Conservation (phyloP, 768 basidiomycete species). For the Boletus edulis region DNA sequence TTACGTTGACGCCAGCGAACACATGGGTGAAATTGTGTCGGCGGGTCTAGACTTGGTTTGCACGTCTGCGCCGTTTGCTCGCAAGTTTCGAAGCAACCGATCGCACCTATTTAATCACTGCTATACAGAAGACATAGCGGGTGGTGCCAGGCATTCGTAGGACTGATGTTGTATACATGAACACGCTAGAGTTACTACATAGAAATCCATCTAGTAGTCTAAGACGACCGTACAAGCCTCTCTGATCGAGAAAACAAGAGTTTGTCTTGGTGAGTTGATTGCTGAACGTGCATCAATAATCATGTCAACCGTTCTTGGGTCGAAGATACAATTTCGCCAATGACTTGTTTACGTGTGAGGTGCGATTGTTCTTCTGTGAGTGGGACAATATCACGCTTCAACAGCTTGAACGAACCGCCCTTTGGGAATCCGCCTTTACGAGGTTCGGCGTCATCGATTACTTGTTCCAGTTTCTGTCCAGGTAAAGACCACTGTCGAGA, state of each 20-base stretch:
- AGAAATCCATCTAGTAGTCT: too few relatives aligned
- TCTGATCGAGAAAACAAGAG: too few relatives aligned
- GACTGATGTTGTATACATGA: too few relatives aligned
- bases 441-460: conserved; percentile 54
- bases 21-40: conserved; percentile 10
- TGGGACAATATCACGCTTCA: conserved; percentile 46
- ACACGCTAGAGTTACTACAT: too few relatives aligned
- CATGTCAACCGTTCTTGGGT: background rate
- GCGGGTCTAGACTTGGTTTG: background rate
- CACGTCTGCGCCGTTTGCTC: too few relatives aligned
- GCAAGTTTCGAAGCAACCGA: too few relatives aligned
- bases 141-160: too few relatives aligned
- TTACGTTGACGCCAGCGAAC: conserved; percentile 36
- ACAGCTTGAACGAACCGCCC: conserved; percentile 45
- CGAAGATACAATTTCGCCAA: conserved; percentile 8
- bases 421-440: conserved; percentile 48
- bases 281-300: background rate
- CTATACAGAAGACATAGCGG: too few relatives aligned
- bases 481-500: background rate
- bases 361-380: conserved; percentile 41
- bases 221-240: too few relatives aligned
- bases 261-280: too few relatives aligned
- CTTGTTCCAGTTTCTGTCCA: conserved; percentile 47
- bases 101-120: too few relatives aligned
- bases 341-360: conserved; percentile 20